Base-by-base conservation (phyloP, 2,329 filamentous ascomycete genomes). In the Colletotrichum melonis region DNA sequence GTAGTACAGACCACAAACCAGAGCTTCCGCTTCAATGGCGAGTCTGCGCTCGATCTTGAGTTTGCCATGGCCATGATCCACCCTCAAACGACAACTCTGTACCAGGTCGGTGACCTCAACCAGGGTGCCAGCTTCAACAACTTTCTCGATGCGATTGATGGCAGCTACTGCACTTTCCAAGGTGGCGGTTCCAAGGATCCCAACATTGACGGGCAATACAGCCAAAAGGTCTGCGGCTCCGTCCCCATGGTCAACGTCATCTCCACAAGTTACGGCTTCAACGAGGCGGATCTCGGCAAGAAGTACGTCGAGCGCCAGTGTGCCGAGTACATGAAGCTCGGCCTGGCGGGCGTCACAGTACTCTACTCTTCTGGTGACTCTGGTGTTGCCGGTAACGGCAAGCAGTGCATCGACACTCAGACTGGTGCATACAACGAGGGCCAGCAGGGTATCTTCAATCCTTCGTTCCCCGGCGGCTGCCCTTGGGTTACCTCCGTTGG, bases 311-410 rank as follows among this genome's bases (percentile, higher is more conserved):
- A 82, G 62, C 82, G 88, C 3, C 88, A 90, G 79, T 90, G 88
- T 77, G 80, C 83, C 69, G 88, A 90, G 81, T 90, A 88, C 78
- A 85, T 89, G 84, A 90, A 90, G 81, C 84, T 90, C 2, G 88
- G 86, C 22, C 83, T 89, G 8, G 84, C 85, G 76, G 88, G 88
- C 24, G 82, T 88, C 12, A 85, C 85, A 1, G 80, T 90, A 19
- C 72, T 90, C 42, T 88, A 86, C 75, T 86, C 87, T 1, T 86
- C 84, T 3, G 87, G 87, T n/a, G 87, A 89, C 77, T 84, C 81
- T 56, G 88, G 86, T 60, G 84, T 87, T 19, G 83, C 82, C 28
- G 82, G 84, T 57, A 83, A 84, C 74, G 75, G 78, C 58, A 77
- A 77, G n/a, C 63, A 74, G 35, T 86, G 84, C 76, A 81, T 85